Evolutionary conservation across 208 protist genomes (phyloP).

Genomic region (Trypanosoma cruzi): DNA sequence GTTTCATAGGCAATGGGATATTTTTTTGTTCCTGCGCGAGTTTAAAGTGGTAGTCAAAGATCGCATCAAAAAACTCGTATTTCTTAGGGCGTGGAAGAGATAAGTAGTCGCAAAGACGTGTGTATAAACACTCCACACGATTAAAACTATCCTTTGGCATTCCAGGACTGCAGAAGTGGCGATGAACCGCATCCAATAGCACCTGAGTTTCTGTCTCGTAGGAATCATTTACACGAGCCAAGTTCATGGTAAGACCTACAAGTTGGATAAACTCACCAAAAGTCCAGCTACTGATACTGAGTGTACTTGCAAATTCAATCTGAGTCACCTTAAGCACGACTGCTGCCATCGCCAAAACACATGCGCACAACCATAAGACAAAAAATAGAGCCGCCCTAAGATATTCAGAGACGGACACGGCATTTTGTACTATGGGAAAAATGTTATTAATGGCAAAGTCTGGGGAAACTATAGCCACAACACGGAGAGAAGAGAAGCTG

Average conservation of each 20-base stretch:
- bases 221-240: constrained; percentile 34
- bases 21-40: not conserved
- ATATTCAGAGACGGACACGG: constrained; percentile 17
- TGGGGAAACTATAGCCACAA: constrained; percentile 28
- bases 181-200: constrained; percentile 32
- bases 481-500: constrained; percentile 30
- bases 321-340: constrained; percentile 37
- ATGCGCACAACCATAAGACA: constrained; percentile 24
- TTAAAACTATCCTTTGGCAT: constrained; percentile 12
- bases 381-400: constrained; percentile 9
- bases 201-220: constrained; percentile 32
- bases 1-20: constrained; percentile 9
- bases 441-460: constrained; percentile 22
- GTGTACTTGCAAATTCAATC: constrained; percentile 30
- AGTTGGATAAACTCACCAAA: constrained; percentile 27
- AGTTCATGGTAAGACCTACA: constrained; percentile 36
- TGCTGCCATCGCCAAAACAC: constrained; percentile 11
- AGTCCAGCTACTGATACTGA: constrained; percentile 24
- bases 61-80: constrained; percentile 34
- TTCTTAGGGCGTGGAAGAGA: constrained; percentile 16
- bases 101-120: constrained; percentile 18
- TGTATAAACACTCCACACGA: constrained; percentile 29
- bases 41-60: constrained; percentile 37
- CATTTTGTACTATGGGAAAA: constrained; percentile 26
- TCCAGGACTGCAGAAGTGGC: constrained; percentile 32